Evolutionary conservation across 169 alveolate genomes (phyloP).

Genomic region (Plasmodium falciparum): DNA sequence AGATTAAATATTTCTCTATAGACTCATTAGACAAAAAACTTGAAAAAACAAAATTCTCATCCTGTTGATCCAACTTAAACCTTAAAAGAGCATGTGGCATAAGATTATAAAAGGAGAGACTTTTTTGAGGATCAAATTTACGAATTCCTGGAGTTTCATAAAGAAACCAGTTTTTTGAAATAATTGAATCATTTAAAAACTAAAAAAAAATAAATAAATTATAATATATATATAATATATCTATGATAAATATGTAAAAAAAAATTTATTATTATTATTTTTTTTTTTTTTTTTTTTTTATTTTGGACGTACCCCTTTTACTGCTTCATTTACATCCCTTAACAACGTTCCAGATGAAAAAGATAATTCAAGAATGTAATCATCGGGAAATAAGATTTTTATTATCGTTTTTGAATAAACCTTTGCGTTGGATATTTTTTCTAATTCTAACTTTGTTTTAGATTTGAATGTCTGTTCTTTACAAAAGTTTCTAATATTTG

Average conservation of each 20-base stretch:
- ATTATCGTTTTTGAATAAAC: constrained; percentile 50
- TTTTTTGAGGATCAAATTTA: constrained; percentile 65
- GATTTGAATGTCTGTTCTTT: constrained; percentile 70
- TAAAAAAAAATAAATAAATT: constrained; percentile 13
- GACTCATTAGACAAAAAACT: constrained; percentile 47
- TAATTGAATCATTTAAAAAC: constrained; percentile 36
- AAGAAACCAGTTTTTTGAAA: constrained; percentile 37
- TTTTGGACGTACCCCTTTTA: constrained; percentile 26
- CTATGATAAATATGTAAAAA: background rate
- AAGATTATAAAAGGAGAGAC: constrained; percentile 41
- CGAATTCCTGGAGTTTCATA: constrained; percentile 75
- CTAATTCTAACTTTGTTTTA: constrained; percentile 48
- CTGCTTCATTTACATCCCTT: constrained; percentile 36
- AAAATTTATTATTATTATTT: too few species aligned
- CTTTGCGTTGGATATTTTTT: constrained; percentile 49
- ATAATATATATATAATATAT: background rate
- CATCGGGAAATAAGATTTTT: constrained; percentile 68
- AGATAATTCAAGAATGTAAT: constrained; percentile 59
- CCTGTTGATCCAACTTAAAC: constrained; percentile 37
- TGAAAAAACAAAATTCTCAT: background rate
- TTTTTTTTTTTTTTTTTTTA: background rate
- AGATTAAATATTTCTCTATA: constrained; percentile 33
- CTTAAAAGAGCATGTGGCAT: constrained; percentile 44
- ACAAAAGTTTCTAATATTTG: constrained; percentile 39
- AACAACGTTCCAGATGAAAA: constrained; percentile 55